These are phyloP conservation scores for Cadophora malorum DNA, from an alignment of 2,329 filamentous ascomycete species.

Conservation along the genomic window DNA sequence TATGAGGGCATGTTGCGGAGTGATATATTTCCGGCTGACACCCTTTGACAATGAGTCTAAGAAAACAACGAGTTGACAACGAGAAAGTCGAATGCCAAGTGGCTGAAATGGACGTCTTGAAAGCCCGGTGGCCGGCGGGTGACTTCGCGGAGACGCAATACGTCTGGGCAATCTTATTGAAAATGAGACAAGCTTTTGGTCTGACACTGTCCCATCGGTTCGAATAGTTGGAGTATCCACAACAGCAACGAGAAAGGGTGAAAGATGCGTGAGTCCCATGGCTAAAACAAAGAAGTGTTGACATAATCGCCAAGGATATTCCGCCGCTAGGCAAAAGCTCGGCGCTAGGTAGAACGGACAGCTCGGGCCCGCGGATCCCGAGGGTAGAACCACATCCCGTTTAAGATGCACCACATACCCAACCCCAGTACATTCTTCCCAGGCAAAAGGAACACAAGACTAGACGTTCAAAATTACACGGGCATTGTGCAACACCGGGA, in stretches of 20 bases:
- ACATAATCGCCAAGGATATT: background rate
- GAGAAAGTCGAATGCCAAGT: background rate
- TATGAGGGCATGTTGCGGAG: background rate
- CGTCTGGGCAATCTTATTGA: background rate
- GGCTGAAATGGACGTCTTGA: background rate
- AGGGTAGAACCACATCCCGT: slow-evolving; percentile 5
- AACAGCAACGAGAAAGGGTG: background rate
- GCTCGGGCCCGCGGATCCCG: slow-evolving; percentile 18
- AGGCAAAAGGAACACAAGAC: background rate
- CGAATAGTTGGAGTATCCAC: background rate
- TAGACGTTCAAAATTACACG: background rate
- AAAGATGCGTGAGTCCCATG: too few relatives aligned
- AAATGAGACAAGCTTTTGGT: background rate
- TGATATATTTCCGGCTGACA: slow-evolving; percentile 3
- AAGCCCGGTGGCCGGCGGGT: background rate
- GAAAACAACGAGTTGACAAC: background rate
- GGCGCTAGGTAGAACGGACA: slow-evolving; percentile 1
- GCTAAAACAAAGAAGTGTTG: slow-evolving; percentile 4
- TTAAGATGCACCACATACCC: background rate
- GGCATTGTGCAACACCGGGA: background rate
- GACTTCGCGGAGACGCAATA: background rate
- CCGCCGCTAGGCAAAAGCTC: slow-evolving; percentile 1
- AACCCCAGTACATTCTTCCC: background rate
- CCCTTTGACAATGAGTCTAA: background rate
- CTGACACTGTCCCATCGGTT: background rate